Base-by-base conservation (phyloP, 2,329 filamentous ascomycete species). In the Didymella pinodella region DNA sequence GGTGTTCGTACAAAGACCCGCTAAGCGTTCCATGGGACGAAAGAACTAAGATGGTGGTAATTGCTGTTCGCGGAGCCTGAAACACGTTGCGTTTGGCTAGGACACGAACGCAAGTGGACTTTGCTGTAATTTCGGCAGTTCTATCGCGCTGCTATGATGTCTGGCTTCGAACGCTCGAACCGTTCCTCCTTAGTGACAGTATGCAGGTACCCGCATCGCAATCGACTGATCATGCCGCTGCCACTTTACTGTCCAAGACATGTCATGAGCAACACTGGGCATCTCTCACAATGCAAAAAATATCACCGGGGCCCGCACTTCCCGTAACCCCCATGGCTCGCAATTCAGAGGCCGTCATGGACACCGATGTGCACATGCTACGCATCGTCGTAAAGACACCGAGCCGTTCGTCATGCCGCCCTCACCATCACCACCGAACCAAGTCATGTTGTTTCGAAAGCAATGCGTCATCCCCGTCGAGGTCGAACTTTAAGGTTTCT, bases 141-240 rank as follows among this genome's bases (percentile, higher is more conserved):
- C 7, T n/a, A 25, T 36, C 36, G 31, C 8, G 20, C 34, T 47
- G 29, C 45, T 18, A 29, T 48, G 38, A 18, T 16, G 4, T 16
- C 16, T 40, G 31, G 41, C 40, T 41, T 41, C 18, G 14, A 50
- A n/a, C n/a, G 40, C 47, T 41, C 18, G 14, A 50, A n/a, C n/a
- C 29, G 20, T 28, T 11, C 22, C n/a, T 48, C 49, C 31, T 38
- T 53, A 40, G 40, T 31, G 3, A 44, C 2, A 16, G 43, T 31
- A 34, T 58, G 44, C 49, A 53, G 55, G 55, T 58, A 53, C 55
- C 55, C 44, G 55, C 25, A 48, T 48, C 16, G 18, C 28, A 28
- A 43, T 51, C 22, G 43, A 47, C 28, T 32, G 48, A 48, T 12
- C 28, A 29, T 48, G 20, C 28, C 41, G 34, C 36, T n/a, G 16